These are phyloP conservation scores for Truncatella angustata DNA, from an alignment of 2,329 filamentous ascomycete species.

Conservation along the genomic window DNA sequence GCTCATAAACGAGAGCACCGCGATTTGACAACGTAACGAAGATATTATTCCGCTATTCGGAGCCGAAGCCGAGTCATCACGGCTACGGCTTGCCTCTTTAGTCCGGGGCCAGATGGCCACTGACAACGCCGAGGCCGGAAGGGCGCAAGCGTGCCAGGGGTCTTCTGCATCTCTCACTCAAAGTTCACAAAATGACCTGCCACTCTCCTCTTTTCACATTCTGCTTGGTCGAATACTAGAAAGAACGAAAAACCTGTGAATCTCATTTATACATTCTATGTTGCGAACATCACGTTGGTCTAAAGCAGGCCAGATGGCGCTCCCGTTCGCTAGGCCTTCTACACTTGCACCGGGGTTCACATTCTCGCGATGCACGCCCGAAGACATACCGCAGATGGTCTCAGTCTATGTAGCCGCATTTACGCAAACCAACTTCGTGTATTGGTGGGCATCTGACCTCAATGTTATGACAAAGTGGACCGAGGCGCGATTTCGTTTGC, in stretches of 20 bases:
- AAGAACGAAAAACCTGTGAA: no score
- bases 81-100: not conserved
- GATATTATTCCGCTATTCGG: not conserved
- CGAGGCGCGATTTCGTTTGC: conserved; percentile 18
- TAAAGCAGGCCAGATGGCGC: conserved; percentile 5
- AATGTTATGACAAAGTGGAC: conserved; percentile 24
- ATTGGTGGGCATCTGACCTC: conserved; percentile 25
- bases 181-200: not conserved
- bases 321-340: conserved; percentile 8
- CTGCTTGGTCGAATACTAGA: no score
- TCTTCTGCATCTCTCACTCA: not conserved
- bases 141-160: not conserved
- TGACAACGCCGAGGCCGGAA: not conserved
- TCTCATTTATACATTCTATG: no score
- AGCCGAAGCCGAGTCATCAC: not conserved
- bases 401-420: conserved; percentile 24
- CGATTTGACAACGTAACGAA: no score
- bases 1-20: no score
- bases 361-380: conserved; percentile 11
- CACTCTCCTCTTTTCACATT: no score
- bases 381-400: conserved; percentile 14
- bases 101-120: not conserved
- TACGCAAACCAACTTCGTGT: conserved; percentile 20
- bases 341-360: conserved; percentile 8
- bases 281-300: no score